phyloP scores from a whole-genome alignment of 2,329 filamentous ascomycete species.

The Macrophomina phaseolina region DNA sequence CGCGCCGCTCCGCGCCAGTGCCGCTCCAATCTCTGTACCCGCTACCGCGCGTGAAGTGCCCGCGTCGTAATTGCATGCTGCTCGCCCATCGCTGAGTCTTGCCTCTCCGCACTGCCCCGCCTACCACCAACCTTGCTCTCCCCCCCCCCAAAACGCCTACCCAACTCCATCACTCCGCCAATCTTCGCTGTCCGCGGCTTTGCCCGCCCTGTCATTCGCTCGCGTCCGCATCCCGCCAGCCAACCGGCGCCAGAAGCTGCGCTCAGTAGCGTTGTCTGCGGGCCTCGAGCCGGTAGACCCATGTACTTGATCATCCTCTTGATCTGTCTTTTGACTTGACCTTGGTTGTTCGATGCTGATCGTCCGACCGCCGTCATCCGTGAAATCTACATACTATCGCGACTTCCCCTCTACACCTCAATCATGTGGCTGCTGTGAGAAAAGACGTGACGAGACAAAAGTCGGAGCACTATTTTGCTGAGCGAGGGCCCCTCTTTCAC shows the following conservation, averaged over 20 bases:
- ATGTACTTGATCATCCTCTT: constrained; percentile 21
- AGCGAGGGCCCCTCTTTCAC: constrained; percentile 15
- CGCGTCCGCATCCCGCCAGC: not conserved
- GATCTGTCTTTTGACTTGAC: constrained; percentile 18
- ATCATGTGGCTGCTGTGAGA: constrained; percentile 22
- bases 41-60: not conserved
- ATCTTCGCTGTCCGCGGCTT: constrained; percentile 9
- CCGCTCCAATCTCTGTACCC: not conserved
- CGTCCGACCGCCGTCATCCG: constrained; percentile 19
- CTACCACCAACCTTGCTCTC: constrained; percentile 19
- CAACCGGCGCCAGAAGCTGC: not conserved
- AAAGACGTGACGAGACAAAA: constrained; percentile 2
- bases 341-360: constrained; percentile 23
- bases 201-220: constrained; percentile 12
- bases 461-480: constrained; percentile 12
- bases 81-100: not conserved
- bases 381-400: constrained; percentile 22
- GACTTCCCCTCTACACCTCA: constrained; percentile 4
- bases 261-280: constrained; percentile 10
- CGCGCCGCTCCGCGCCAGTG: not conserved
- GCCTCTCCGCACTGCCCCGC: constrained; percentile 22
- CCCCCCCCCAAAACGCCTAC: constrained; percentile 10
- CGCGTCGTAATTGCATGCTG: constrained; percentile 15
- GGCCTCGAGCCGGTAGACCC: constrained; percentile 23
- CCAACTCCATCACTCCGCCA: not conserved